These are phyloP conservation scores for Gossypium raimondii DNA, from an alignment of 345 rosid species.

Conservation along the genomic window DNA sequence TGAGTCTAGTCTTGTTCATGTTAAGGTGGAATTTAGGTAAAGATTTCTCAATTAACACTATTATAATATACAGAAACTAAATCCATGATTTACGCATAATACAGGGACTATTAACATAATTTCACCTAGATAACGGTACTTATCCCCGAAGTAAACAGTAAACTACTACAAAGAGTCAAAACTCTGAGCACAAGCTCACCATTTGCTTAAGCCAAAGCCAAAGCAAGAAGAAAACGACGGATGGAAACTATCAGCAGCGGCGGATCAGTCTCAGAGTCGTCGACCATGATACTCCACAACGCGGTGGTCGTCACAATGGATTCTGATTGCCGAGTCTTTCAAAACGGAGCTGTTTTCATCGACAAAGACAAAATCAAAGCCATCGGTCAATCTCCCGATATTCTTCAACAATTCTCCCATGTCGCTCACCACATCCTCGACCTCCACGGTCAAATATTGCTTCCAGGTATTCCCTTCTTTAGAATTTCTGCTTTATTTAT, in stretches of 20 bases:
- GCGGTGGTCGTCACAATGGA: slow-evolving; percentile 59
- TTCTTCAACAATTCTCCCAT: slow-evolving; percentile 37
- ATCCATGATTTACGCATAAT: no score
- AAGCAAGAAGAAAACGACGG: background rate
- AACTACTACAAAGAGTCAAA: background rate
- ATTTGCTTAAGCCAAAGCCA: background rate
- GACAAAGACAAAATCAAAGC: slow-evolving; percentile 43
- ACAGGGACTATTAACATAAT: no score
- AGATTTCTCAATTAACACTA: no score
- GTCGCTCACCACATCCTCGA: slow-evolving; percentile 36
- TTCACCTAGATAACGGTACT: no score
- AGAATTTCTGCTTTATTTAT: background rate
- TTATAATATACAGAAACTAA: no score
- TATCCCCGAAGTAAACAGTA: background rate
- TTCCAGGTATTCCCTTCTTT: slow-evolving; percentile 39
- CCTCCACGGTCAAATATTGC: slow-evolving; percentile 52
- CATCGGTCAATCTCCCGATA: slow-evolving; percentile 47
- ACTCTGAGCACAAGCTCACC: background rate
- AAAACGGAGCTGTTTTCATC: slow-evolving; percentile 48
- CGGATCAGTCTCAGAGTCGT: background rate
- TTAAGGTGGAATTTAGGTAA: no score
- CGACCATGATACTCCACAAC: slow-evolving; percentile 36
- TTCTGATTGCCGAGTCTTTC: slow-evolving; percentile 35
- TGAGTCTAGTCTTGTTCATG: no score
- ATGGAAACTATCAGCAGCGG: slow-evolving; percentile 27